Evolutionary conservation across 2,329 filamentous ascomycete species (phyloP), one percentile per base, ranked within the genome.

Genomic region (Hypoxylon sp.): DNA sequence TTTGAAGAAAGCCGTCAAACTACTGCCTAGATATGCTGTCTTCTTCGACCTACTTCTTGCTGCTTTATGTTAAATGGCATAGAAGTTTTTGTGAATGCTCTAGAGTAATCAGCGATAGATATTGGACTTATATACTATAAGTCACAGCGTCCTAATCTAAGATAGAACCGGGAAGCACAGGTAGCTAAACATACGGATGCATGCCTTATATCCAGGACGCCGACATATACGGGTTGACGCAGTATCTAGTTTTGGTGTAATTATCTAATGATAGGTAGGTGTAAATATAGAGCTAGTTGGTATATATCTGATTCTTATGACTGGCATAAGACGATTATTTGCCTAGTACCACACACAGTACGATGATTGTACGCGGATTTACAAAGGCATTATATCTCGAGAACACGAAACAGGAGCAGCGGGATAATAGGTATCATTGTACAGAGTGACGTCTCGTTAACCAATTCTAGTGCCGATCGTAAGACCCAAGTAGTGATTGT

Each of bases 381-480:
- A 14, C 20, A n/a, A 42, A n/a, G 40, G 13, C 13, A 31, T 49
- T 27, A 10, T 40, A 22, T 25, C 49, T 67, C 35, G 22, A 5
- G 20, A 35, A 44, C 30, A 17, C 22, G 35, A 55, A 54, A 37
- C 27, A 10, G 17, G 11, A 22, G 61, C 31, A 54, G 27, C 11
- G 37, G 11, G 20, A 37, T 46, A 48, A 55, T 56, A 55, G 59
- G 35, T 68, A 70, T 63, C 64, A 67, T 58, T 66, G n/a, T 71
- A 70, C 64, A 72, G 62, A 70, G 63, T 54, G 50, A 60, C 33
- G 48, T 44, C 55, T 65, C 53, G 27, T 60, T 44, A 65, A 44
- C 40, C 57, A 37, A 59, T 61, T 68, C 66, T 69, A 70, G 44
- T 68, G 53, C 54, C 53, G 33, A 63, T 25, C 57, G 30, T 33